These are phyloP conservation scores for Debaryomyces sp. DNA, from an alignment of 1,139 yeast genomes.

Conservation along the genomic window DNA sequence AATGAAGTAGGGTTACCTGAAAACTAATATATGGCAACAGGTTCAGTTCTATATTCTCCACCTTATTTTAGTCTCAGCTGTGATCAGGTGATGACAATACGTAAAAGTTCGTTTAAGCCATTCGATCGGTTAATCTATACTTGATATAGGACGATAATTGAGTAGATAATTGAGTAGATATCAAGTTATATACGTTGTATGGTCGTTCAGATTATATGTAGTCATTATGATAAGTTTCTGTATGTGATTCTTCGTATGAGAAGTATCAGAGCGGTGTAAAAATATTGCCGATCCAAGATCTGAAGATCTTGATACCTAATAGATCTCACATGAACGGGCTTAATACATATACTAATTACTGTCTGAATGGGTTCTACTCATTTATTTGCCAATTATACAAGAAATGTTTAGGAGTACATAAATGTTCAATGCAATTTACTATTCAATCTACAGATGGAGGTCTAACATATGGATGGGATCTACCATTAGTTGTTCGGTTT, in stretches of 20 bases:
- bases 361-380: background rate
- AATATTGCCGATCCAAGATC: background rate
- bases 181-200: background rate
- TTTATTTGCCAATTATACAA: background rate
- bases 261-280: background rate
- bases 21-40: background rate
- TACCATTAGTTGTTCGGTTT: conserved; percentile 14
- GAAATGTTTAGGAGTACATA: background rate
- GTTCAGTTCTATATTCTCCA: background rate
- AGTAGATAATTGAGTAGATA: too few species aligned
- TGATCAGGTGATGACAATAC: background rate
- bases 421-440: background rate
- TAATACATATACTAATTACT: background rate
- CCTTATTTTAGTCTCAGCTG: background rate
- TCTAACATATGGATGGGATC: conserved; percentile 35
- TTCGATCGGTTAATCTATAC: background rate
- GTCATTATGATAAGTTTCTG: background rate
- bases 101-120: background rate
- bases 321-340: background rate
- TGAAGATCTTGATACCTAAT: background rate
- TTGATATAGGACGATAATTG: background rate
- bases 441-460: conserved; percentile 15
- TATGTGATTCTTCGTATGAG: background rate
- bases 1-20: background rate
- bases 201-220: too few species aligned